Conservation (phyloP, 2,329 filamentous ascomycete species). For the Sporothrix globosa region DNA sequence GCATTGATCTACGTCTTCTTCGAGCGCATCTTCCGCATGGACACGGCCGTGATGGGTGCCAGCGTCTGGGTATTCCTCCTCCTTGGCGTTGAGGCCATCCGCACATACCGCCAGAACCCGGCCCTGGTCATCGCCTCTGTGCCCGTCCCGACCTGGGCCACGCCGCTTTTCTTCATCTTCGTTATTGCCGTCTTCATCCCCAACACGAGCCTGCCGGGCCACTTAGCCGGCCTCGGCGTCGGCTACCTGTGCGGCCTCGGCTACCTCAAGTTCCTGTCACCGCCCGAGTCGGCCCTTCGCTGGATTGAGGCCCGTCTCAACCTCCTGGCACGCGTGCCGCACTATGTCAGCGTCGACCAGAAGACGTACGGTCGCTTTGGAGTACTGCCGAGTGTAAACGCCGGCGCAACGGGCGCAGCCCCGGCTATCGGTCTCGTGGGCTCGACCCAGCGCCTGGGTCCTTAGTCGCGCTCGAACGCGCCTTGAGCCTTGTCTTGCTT, state of each 20-base stretch:
- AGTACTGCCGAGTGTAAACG: conserved; percentile 64
- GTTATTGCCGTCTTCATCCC: conserved; percentile 77
- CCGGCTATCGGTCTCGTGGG: conserved; percentile 65
- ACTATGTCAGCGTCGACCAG: conserved; percentile 93
- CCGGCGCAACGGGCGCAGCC: conserved; percentile 44
- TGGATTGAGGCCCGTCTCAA: conserved; percentile 91
- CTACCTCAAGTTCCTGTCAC: conserved; percentile 85
- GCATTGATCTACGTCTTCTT: conserved; percentile 78
- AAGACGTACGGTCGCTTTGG: conserved; percentile 95
- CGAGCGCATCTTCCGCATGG: conserved; percentile 71
- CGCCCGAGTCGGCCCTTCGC: conserved; percentile 82
- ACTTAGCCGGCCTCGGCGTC: conserved; percentile 78
- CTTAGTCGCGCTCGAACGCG: conserved; percentile 46
- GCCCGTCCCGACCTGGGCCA: conserved; percentile 89
- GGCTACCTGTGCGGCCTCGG: conserved; percentile 91
- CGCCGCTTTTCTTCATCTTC: conserved; percentile 76
- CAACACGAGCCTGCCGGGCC: conserved; percentile 80
- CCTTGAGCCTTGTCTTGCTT: background rate
- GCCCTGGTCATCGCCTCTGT: conserved; percentile 65
- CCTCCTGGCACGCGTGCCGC: conserved; percentile 78
- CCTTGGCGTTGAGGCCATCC: conserved; percentile 80
- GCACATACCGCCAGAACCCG: conserved; percentile 80
- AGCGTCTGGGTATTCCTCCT: conserved; percentile 94
- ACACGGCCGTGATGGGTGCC: conserved; percentile 77
- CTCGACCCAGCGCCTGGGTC: conserved; percentile 68